Base-by-base conservation (phyloP, 1,139 yeast genomes). In the Diutina sp. region DNA sequence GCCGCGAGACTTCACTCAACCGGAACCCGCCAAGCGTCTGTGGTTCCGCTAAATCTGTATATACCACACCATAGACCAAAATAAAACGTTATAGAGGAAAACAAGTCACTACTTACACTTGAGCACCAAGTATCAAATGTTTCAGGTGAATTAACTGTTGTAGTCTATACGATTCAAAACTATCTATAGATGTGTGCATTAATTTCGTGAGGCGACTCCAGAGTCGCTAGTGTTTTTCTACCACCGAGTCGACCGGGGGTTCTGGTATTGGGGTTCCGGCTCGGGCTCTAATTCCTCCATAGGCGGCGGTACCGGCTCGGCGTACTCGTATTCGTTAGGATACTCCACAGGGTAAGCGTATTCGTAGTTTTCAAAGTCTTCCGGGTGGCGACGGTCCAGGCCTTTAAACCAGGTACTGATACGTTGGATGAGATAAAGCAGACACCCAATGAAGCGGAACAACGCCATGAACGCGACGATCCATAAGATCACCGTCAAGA, bases 401-500 rank as follows among this genome's bases (percentile, higher is more conserved):
- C 53, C 53, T 16, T 50, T 50, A 7, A 50, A 50, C 45, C 45
- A 32, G 14, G 53, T 32, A 8, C 41, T 38, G 9, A 50, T 11
- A n/a, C 53, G 53, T 11, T 50, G 72, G 1, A 79, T 61, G 70
- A 87, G 76, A 66, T 87, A 88, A 48, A 78, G 65, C 8, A 77
- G 63, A 62, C 91, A 84, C 1, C 96, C 96, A 52, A 83, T 62
- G 60, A 88, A 80, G 60, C 96, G 72, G 68, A 88, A 80, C 6
- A 84, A 73, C 1, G 96, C 95, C 79, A 87, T 77, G 56, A 85
- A 78, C 1, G 95, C 95, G 54, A 87, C 95, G 58, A 86, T 72
- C 93, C 95, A 87, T 60, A 88, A 76, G 58, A 88, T 77, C 45
- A 87, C 85, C 7, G 87, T 82, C 67, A 88, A 83, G 66, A 84